Conservation (phyloP, 1,139 yeast species). For the Saccharomyces hybrid region DNA sequence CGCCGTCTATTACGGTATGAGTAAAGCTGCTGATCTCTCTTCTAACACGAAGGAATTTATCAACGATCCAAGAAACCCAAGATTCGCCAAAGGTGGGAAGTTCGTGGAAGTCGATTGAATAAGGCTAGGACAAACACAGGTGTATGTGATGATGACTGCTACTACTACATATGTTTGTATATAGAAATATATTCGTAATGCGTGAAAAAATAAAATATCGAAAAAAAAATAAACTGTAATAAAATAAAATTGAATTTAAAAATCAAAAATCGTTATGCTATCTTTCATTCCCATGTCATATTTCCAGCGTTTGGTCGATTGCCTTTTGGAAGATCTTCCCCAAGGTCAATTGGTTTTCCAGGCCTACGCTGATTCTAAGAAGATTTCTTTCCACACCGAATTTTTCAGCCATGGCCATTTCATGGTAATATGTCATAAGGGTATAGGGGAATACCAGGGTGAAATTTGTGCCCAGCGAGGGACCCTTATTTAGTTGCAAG, state of each 20-base stretch:
- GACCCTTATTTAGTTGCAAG: constrained; percentile 78
- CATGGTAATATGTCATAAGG: constrained; percentile 79
- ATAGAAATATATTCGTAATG: constrained; percentile 1
- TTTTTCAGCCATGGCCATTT: constrained; percentile 70
- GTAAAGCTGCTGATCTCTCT: constrained; percentile 50
- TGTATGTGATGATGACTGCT: not conserved
- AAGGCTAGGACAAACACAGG: not conserved
- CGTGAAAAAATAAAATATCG: not conserved
- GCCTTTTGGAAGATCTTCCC: constrained; percentile 44
- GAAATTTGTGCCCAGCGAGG: constrained; percentile 89
- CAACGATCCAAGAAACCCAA: constrained; percentile 76
- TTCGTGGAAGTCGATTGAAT: constrained; percentile 30
- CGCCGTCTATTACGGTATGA: constrained; percentile 47
- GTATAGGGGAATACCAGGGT: constrained; percentile 91
- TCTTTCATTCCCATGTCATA: not conserved
- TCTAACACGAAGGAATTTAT: constrained; percentile 54
- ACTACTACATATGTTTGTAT: constrained; percentile 2
- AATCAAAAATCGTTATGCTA: not conserved
- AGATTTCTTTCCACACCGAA: constrained; percentile 83
- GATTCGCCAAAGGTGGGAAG: constrained; percentile 52
- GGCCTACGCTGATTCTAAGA: constrained; percentile 80
- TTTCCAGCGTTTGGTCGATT: constrained; percentile 32
- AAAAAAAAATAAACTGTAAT: not conserved
- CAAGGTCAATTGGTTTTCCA: constrained; percentile 43
- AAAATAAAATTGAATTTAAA: not conserved